Base-by-base conservation (phyloP, 257 asterid genomes). In the Asclepias syriaca region DNA sequence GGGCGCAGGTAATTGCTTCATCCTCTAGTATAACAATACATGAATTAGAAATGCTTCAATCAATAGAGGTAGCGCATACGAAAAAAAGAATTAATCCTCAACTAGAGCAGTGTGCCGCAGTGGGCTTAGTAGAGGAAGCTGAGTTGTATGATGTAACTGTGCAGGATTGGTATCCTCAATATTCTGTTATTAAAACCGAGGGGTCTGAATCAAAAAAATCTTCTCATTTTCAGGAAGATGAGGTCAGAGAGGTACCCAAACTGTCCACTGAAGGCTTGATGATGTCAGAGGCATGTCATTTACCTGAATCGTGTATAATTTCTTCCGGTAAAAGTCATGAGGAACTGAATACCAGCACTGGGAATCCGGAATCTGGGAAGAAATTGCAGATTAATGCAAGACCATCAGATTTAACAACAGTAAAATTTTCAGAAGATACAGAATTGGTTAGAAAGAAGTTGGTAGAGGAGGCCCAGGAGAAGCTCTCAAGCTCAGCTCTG, bases 1-100 rank as follows among this genome's bases (percentile, higher is more conserved):
- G 87, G 46, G 83, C 92, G 82, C 96, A 95, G 98, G 99, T 92
- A 87, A 22, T 21, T 67, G 0, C 27, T 63, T 64, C 46, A n/a
- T 45, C 40, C 37, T 40, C 4, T 6, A 51, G 5, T 55, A 54
- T 22, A 12, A 34, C 29, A 68, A 45, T 59, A 15, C 43, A 34
- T 40, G 29, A 16, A 19, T 15, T 49, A 34, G 3, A 57, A 21
- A 29, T n/a, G 18, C 34, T 2, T 57, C 27, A 21, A 19, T 2
- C 50, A 22, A 34, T 70, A 32, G 82, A 73, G 57, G 64, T n/a
- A n/a, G 66, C 56, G 24, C 3, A 39, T 70, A 54, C 46, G 69
- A 68, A 61, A 49, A 55, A 29, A 18, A 72, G 54, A 29, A 16
- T 63, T 32, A 51, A 12, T 69, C 76, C 49, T 58, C 57, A 68